These are phyloP conservation scores for Sclerotinia trifoliorum DNA, from an alignment of 2,329 filamentous ascomycete genomes.

Conservation along the genomic window DNA sequence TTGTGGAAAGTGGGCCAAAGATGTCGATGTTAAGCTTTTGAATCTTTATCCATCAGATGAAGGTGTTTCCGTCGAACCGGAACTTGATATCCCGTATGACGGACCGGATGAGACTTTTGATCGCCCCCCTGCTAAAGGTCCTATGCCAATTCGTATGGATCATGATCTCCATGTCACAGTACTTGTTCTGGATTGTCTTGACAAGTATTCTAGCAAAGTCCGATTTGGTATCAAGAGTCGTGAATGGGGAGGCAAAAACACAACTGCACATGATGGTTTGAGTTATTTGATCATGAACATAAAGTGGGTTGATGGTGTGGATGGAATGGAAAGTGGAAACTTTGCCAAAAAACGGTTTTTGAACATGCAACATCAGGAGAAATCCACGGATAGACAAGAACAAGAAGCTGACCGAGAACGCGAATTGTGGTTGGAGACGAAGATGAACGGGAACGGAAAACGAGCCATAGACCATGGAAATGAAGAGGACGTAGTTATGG, in stretches of 20 bases:
- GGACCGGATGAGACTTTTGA: slow-evolving; percentile 42
- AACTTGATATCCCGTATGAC: neutral
- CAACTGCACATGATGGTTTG: slow-evolving; percentile 51
- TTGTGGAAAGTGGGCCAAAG: slow-evolving; percentile 79
- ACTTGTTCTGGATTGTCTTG: slow-evolving; percentile 74
- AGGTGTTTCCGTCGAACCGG: slow-evolving; percentile 22
- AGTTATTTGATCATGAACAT: slow-evolving; percentile 83
- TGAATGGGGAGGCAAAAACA: slow-evolving; percentile 63
- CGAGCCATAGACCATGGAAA: slow-evolving; percentile 11
- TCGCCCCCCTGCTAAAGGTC: slow-evolving; percentile 57
- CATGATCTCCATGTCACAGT: slow-evolving; percentile 86
- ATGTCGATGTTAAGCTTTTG: slow-evolving; percentile 69
- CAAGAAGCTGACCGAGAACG: slow-evolving; percentile 10
- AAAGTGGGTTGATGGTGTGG: slow-evolving; percentile 80
- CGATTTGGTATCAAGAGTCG: slow-evolving; percentile 81
- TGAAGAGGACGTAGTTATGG: slow-evolving; percentile 1
- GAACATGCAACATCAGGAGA: slow-evolving; percentile 24
- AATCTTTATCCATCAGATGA: slow-evolving; percentile 49
- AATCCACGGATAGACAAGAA: slow-evolving; percentile 30
- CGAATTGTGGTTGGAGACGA: slow-evolving; percentile 21
- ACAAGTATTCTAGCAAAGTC: slow-evolving; percentile 72
- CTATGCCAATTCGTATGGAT: slow-evolving; percentile 61
- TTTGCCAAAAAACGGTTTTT: slow-evolving; percentile 40
- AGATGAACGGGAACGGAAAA: slow-evolving; percentile 23
- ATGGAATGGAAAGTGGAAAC: slow-evolving; percentile 46